phyloP scores from a whole-genome alignment of 306 rosid species.

The Abrus precatorius region DNA sequence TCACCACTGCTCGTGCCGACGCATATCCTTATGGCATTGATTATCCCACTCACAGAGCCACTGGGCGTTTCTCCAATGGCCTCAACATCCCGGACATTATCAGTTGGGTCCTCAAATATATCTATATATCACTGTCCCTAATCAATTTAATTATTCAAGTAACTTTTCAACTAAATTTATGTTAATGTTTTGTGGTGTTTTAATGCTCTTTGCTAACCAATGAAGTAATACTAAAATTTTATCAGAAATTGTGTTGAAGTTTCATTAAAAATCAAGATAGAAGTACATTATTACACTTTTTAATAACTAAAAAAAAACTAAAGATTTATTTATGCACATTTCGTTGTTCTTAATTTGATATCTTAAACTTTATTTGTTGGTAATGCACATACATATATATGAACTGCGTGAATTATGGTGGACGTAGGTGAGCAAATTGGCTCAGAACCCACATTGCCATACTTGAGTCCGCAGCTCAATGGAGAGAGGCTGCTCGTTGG shows the following conservation, averaged over 20 bases:
- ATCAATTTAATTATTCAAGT: not conserved
- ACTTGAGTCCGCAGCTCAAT: conserved; percentile 70
- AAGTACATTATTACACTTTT: too few species aligned
- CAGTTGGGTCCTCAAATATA: conserved; percentile 47
- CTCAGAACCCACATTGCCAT: conserved; percentile 77
- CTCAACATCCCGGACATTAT: conserved; percentile 81
- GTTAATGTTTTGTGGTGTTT: not conserved
- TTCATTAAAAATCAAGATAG: too few species aligned
- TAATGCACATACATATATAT: not conserved
- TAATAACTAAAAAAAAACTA: too few species aligned
- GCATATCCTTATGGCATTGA: conserved; percentile 84
- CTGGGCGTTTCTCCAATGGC: conserved; percentile 89
- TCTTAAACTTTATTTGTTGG: conserved; percentile 3
- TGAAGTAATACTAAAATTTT: too few species aligned
- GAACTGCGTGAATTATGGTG: not conserved
- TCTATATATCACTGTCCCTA: not conserved
- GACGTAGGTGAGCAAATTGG: conserved; percentile 72
- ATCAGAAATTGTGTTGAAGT: too few species aligned
- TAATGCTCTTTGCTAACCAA: not conserved
- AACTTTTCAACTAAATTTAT: not conserved
- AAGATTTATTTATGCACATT: too few species aligned
- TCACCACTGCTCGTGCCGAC: conserved; percentile 92
- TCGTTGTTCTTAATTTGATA: not conserved
- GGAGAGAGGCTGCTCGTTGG: conserved; percentile 73
- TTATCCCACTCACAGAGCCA: conserved; percentile 73